A percentile compares a stretch with the other conserved stretches of the same genome.
phyloP scores from a whole-genome alignment of 768 basidiomycete species.

The Collybia sp. region DNA sequence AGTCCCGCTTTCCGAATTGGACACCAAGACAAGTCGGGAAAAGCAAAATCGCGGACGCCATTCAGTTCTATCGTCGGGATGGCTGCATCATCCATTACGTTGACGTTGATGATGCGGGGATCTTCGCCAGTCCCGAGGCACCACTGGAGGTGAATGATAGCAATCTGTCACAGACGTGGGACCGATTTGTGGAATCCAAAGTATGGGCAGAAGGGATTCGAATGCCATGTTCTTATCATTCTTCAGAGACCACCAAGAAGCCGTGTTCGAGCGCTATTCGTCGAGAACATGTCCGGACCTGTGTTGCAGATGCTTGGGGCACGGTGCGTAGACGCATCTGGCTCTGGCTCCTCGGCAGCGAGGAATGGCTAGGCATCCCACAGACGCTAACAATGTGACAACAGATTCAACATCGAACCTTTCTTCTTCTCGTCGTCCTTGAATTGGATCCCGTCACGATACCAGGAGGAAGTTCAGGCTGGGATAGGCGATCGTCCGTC shows the following conservation, averaged over 20 bases:
- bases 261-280: slow-evolving; percentile 46
- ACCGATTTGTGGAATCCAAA: slow-evolving; percentile 19
- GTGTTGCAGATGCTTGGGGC: slow-evolving; percentile 59
- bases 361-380: too few relatives aligned
- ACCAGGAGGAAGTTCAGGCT: slow-evolving; percentile 40
- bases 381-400: background rate
- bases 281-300: slow-evolving; percentile 47
- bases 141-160: slow-evolving; percentile 13
- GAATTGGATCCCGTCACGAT: slow-evolving; percentile 67
- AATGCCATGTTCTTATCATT: background rate
- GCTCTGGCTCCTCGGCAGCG: background rate
- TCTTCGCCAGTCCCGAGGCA: slow-evolving; percentile 26
- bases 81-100: slow-evolving; percentile 31
- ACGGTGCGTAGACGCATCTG: slow-evolving; percentile 27
- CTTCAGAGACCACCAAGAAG: slow-evolving; percentile 26
- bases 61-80: slow-evolving; percentile 22
- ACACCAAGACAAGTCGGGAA: slow-evolving; percentile 37
- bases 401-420: slow-evolving; percentile 55
- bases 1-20: slow-evolving; percentile 54
- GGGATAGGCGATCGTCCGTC: slow-evolving; percentile 46
- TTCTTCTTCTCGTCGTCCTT: slow-evolving; percentile 65
- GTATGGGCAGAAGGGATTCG: slow-evolving; percentile 22
- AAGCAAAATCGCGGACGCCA: slow-evolving; percentile 33
- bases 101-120: slow-evolving; percentile 33
- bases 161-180: slow-evolving; percentile 32